Evolutionary conservation across 768 basidiomycete species (phyloP), one percentile per base, ranked within the genome.

Genomic region (Dacryopinax primogenitus): DNA sequence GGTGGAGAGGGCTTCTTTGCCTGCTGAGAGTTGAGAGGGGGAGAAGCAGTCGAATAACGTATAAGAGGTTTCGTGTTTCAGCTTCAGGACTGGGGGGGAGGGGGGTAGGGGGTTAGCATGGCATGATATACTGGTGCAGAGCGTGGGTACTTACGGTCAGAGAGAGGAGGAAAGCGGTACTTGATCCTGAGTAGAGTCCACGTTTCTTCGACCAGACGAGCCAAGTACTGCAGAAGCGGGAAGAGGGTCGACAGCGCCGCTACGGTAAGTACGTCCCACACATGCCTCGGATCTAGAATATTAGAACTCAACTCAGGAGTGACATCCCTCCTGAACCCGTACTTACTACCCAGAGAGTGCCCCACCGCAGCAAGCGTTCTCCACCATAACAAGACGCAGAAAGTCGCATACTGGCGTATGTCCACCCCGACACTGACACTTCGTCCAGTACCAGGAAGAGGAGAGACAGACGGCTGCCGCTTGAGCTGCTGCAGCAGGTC

Each of bases 21-120:
- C 51, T 11, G 51, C 51, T 11, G 26, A 23, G 26, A 30, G 26
- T 58, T 58, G 51, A 4, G 26, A 23, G 4, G 26, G 12, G 26
- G 51, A 58, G 26, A 58, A 30, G 26, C 51, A 58, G 51, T 58
- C 51, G 51, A 58, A 58, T 3, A 58, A 30, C 15, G 51, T 58
- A 30, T 58, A 58, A 30, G 26, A 23, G 51, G 26, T 58, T 58
- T 58, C 13, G 51, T 58, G 51, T 13, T 58, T 58, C 11, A 58
- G 11, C 32, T 30, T 11, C 32, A 58, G 51, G 26, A 58, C 51
- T 58, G 30, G 3, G 7, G 7, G 7, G 23, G 7, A 4, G 18
- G 30, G 26, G 21, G 32, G 51, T 26, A 15, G 9, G 23, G 11
- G 18, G 9, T 9, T 9, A 18, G 36, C 36, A 37, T 18, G 9